Percentiles rank a stretch among this genome's conserved stretches.
Evolutionary conservation across 768 basidiomycete species (phyloP).

Genomic region (Pleurotus tuber-regium): DNA sequence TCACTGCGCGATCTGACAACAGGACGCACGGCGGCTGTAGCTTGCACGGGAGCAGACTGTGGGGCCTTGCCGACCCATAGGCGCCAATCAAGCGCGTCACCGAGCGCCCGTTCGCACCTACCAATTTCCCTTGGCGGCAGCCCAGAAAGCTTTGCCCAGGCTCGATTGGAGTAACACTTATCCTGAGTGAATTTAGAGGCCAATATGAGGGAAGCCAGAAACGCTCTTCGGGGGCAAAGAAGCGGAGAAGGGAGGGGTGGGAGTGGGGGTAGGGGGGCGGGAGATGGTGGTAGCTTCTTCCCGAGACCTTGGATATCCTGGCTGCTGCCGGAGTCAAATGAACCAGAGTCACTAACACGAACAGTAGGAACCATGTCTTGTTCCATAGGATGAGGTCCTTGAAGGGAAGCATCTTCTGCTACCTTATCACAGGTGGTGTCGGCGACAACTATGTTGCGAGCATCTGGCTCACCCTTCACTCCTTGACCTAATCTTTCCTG

Average conservation of each 20-base stretch:
- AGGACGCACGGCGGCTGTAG: constrained; percentile 28
- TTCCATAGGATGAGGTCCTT: neutral
- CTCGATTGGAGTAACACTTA: constrained; percentile 88
- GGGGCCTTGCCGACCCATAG: constrained; percentile 84
- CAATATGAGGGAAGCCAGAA: constrained; percentile 83
- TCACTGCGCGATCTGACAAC: constrained; percentile 56
- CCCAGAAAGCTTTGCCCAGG: constrained; percentile 94
- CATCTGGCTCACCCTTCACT: constrained; percentile 37
- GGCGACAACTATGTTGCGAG: constrained; percentile 36
- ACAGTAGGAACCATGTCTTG: constrained; percentile 40
- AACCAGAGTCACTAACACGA: constrained; percentile 31
- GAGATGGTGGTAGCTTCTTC: constrained; percentile 11
- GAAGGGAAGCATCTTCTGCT: neutral
- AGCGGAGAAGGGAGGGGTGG: constrained; percentile 71
- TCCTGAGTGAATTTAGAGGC: constrained; percentile 95
- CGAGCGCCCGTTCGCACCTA: constrained; percentile 84
- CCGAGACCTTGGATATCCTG: constrained; percentile 16
- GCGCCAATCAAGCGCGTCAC: constrained; percentile 85
- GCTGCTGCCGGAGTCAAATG: constrained; percentile 19
- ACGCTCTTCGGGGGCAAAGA: constrained; percentile 84
- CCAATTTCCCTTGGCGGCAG: constrained; percentile 84
- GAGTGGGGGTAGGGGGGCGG: constrained; percentile 19
- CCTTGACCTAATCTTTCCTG: constrained; percentile 47
- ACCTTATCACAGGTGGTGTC: neutral
- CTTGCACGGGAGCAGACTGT: constrained; percentile 17